A percentile compares a stretch with the other conserved stretches of the same genome.
These are phyloP conservation scores for Phlebiopsis gigantea DNA, from an alignment of 768 basidiomycete genomes.

Conservation along the genomic window DNA sequence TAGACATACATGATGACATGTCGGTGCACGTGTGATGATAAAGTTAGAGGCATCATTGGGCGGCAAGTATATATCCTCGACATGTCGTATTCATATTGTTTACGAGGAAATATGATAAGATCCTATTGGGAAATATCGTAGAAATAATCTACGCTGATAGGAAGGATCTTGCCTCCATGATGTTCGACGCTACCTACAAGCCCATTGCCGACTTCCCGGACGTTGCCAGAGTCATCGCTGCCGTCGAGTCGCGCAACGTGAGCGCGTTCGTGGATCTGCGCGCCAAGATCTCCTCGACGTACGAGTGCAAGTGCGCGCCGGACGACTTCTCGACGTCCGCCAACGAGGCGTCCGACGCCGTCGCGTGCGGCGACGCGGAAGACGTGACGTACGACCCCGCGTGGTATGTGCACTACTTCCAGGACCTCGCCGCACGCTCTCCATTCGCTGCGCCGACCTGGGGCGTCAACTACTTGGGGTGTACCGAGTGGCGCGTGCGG, in stretches of 20 bases:
- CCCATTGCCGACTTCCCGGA: background rate
- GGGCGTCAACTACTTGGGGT: background rate
- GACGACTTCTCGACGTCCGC: background rate
- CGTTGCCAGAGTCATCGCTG: background rate
- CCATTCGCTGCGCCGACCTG: background rate
- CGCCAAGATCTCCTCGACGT: background rate
- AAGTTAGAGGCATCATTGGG: no score
- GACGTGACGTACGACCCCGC: background rate
- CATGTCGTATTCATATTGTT: no score
- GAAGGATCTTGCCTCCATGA: background rate
- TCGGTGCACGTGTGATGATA: no score
- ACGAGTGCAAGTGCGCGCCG: background rate
- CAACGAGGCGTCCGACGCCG: background rate
- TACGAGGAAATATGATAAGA: no score
- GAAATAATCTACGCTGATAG: no score
- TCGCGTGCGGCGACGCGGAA: background rate
- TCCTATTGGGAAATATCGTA: no score
- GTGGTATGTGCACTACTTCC: background rate
- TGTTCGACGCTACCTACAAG: conserved; percentile 13
- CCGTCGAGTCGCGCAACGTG: background rate
- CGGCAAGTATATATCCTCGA: no score
- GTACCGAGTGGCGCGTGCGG: background rate
- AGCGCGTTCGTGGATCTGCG: background rate
- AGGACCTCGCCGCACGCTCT: background rate
- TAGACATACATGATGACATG: background rate